A percentile compares a stretch with the other conserved stretches of the same genome.
Conservation (phyloP, 352 stramenopile species). For the Saprolegnia parasitica region DNA sequence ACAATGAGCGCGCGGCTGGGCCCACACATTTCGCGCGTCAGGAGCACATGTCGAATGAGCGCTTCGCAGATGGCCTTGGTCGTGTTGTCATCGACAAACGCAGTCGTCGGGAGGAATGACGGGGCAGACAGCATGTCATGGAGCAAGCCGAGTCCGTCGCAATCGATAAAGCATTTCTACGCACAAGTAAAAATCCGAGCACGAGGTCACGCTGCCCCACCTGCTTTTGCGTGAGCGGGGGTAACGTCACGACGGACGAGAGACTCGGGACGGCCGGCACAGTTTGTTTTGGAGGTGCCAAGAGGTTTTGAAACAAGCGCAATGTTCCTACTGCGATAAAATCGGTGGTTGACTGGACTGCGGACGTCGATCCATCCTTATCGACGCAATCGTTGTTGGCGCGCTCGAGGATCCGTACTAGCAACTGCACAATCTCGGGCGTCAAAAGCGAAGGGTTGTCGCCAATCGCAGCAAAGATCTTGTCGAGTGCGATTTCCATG, state of each 20-base stretch:
- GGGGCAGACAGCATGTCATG: conserved; percentile 14
- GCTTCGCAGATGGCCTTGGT: conserved; percentile 3
- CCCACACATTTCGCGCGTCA: conserved; percentile 12
- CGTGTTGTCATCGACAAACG: conserved; percentile 5
- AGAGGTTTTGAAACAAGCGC: background rate
- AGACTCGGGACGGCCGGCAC: background rate
- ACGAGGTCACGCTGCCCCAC: background rate
- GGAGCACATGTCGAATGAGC: background rate
- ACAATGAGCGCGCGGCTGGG: conserved; percentile 7
- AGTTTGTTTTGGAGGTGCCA: background rate
- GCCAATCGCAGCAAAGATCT: conserved; percentile 19
- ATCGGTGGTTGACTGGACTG: background rate
- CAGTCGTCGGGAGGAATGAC: background rate
- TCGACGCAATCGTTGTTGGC: conserved; percentile 21
- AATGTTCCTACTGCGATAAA: conserved; percentile 4
- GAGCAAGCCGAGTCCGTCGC: conserved; percentile 17
- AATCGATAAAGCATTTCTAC: conserved; percentile 28
- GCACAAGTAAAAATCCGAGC: background rate
- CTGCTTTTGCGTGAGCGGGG: conserved; percentile 11
- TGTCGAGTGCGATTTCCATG: conserved; percentile 23
- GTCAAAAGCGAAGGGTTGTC: conserved; percentile 20
- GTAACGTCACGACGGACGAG: conserved; percentile 6
- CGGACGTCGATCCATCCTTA: background rate
- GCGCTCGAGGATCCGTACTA: conserved; percentile 1
- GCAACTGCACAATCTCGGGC: conserved; percentile 6